A percentile compares a stretch with the other conserved stretches of the same genome.
Evolutionary conservation across 2,329 filamentous ascomycete species (phyloP).

Genomic region (Aciculosporium take): DNA sequence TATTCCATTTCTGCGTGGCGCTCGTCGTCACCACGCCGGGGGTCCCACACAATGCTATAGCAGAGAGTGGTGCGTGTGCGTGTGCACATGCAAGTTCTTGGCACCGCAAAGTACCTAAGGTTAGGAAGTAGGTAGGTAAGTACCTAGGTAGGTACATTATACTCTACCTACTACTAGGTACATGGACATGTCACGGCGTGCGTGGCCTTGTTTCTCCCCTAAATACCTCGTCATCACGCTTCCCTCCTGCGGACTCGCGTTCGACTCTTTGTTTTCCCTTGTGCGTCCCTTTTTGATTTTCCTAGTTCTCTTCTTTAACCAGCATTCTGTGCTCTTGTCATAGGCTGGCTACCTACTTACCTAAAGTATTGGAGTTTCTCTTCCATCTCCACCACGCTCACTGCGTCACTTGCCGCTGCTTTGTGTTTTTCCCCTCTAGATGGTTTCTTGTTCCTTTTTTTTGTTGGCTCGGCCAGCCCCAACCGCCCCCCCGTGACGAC

Average conservation of each 20-base stretch:
- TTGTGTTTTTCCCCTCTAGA: slow-evolving; percentile 1
- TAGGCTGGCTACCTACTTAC: too few relatives aligned
- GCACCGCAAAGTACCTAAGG: too few relatives aligned
- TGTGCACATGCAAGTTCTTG: background rate
- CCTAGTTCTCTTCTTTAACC: background rate
- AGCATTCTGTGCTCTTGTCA: slow-evolving; percentile 1
- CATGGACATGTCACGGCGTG: background rate
- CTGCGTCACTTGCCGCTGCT: slow-evolving; percentile 3
- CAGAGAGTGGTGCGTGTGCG: slow-evolving; percentile 1
- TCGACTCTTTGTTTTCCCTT: background rate
- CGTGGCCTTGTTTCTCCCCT: background rate
- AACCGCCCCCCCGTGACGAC: background rate
- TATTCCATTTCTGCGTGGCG: background rate
- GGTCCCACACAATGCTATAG: background rate
- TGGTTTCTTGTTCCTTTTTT: background rate
- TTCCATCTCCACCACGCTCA: slow-evolving; percentile 1
- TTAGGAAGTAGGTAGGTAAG: too few relatives aligned
- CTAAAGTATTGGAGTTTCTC: background rate
- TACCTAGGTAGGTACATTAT: too few relatives aligned
- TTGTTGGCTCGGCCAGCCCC: background rate
- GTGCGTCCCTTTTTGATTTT: too few relatives aligned
- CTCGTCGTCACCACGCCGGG: slow-evolving; percentile 1
- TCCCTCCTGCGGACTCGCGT: slow-evolving; percentile 2
- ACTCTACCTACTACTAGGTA: too few relatives aligned
- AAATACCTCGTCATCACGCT: slow-evolving; percentile 2